A percentile compares a stretch with the other conserved stretches of the same genome.
These are phyloP conservation scores for Yamadazyma ubonensis DNA, from an alignment of 805 yeast genomes.

Conservation along the genomic window DNA sequence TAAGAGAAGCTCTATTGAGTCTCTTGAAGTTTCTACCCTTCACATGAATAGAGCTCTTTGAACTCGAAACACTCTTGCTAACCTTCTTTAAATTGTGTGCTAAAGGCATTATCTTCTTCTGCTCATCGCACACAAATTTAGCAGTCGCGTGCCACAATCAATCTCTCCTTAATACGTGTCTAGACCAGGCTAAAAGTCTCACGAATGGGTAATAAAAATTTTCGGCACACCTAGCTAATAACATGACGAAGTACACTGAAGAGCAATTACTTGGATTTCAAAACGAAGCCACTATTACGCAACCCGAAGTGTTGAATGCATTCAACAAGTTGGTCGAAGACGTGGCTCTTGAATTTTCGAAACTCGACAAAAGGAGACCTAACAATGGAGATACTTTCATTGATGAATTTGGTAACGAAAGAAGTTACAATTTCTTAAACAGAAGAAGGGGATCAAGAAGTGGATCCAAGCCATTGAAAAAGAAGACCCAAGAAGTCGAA, in stretches of 20 bases:
- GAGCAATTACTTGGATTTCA: constrained; percentile 63
- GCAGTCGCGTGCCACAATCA: constrained; percentile 4
- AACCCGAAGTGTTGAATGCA: constrained; percentile 60
- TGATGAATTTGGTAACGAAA: constrained; percentile 45
- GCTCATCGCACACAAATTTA: constrained; percentile 6
- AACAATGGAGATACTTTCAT: constrained; percentile 45
- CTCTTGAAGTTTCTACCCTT: constrained; percentile 87
- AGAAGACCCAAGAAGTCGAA: constrained; percentile 48
- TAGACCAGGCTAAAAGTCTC: too few relatives aligned
- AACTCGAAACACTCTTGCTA: constrained; percentile 54
- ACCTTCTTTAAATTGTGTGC: constrained; percentile 68
- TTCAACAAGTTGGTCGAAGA: constrained; percentile 66
- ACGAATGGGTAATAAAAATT: too few relatives aligned
- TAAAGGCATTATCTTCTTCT: constrained; percentile 52
- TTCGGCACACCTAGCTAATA: constrained; percentile 10
- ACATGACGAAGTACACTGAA: constrained; percentile 63
- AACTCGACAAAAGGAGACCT: constrained; percentile 22
- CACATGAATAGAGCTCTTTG: constrained; percentile 69
- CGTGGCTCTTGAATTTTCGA: constrained; percentile 48
- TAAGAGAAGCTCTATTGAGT: constrained; percentile 77
- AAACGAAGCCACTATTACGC: constrained; percentile 57
- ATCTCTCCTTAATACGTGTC: too few relatives aligned
- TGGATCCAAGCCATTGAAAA: constrained; percentile 55
- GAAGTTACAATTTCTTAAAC: constrained; percentile 46
- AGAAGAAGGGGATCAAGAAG: constrained; percentile 63